These are phyloP conservation scores for Xylariaceae sp. DNA, from an alignment of 2,329 filamentous ascomycete species.

Conservation along the genomic window DNA sequence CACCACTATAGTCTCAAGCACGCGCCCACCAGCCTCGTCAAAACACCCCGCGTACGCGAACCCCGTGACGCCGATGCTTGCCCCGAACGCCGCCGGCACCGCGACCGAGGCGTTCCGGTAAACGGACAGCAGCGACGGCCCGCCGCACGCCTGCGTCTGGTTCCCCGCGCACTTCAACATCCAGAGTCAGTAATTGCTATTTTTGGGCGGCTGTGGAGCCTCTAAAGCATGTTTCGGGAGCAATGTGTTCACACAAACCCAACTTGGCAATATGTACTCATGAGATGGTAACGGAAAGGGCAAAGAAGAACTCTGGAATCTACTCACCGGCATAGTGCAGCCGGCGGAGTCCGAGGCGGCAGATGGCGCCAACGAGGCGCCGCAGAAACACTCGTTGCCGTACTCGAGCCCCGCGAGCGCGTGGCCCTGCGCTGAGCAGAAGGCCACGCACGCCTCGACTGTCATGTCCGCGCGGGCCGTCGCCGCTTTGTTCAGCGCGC, in stretches of 20 bases:
- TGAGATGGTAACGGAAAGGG: no score
- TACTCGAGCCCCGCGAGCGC: constrained; percentile 8
- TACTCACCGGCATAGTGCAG: constrained; percentile 10
- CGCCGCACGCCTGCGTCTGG: constrained; percentile 5
- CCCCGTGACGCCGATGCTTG: no score
- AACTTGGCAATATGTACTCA: no score
- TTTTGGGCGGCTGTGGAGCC: no score
- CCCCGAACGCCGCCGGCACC: no score
- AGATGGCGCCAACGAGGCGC: background rate
- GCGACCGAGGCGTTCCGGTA: constrained; percentile 1
- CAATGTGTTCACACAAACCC: no score
- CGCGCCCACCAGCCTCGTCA: no score
- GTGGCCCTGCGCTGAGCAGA: constrained; percentile 4
- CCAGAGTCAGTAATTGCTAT: no score
- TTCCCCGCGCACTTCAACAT: constrained; percentile 11
- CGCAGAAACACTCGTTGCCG: constrained; percentile 14
- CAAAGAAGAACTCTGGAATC: no score
- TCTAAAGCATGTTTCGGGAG: no score
- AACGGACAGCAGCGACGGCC: background rate
- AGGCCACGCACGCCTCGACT: constrained; percentile 5
- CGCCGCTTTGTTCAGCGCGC: constrained; percentile 1
- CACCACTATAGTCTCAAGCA: no score
- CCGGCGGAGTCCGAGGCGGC: background rate
- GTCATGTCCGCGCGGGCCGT: constrained; percentile 1
- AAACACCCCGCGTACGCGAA: no score